Conservation (phyloP, 192 early-diverging fungal species). For the Globomyces pollinis-pini region DNA sequence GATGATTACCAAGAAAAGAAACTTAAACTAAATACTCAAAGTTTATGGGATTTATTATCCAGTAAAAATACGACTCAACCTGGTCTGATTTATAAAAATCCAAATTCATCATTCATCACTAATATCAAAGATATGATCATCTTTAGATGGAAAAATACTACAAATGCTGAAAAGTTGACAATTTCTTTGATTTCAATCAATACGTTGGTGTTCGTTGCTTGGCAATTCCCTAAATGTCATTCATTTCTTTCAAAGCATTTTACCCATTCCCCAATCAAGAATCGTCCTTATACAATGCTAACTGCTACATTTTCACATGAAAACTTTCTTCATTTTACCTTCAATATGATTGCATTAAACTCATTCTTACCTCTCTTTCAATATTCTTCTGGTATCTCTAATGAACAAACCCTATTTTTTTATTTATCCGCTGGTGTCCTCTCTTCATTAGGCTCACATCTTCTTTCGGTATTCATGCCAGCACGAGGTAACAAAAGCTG, state of each 20-base stretch:
- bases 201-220: constrained; percentile 68
- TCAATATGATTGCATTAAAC: constrained; percentile 75
- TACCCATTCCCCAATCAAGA: constrained; percentile 65
- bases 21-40: too few relatives aligned
- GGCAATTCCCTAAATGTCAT: constrained; percentile 57
- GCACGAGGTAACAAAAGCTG: neutral
- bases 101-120: too few relatives aligned
- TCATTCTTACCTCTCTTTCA: constrained; percentile 22
- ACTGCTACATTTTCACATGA: constrained; percentile 74
- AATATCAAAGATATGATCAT: too few relatives aligned
- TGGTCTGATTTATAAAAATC: too few relatives aligned
- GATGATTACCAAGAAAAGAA: too few relatives aligned
- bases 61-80: too few relatives aligned
- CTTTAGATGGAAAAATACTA: too few relatives aligned
- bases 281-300: constrained; percentile 63
- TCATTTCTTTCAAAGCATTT: constrained; percentile 73
- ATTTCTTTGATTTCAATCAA: constrained; percentile 9
- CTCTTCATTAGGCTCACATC: constrained; percentile 61
- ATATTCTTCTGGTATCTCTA: neutral
- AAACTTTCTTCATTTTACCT: constrained; percentile 61
- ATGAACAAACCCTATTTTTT: constrained; percentile 49
- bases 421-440: constrained; percentile 65
- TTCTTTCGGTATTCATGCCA: constrained; percentile 28
- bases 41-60: too few relatives aligned
- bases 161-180: too few relatives aligned